Evolutionary conservation across 2,329 filamentous ascomycete genomes (phyloP).

Genomic region (Cytospora chrysosperma): DNA sequence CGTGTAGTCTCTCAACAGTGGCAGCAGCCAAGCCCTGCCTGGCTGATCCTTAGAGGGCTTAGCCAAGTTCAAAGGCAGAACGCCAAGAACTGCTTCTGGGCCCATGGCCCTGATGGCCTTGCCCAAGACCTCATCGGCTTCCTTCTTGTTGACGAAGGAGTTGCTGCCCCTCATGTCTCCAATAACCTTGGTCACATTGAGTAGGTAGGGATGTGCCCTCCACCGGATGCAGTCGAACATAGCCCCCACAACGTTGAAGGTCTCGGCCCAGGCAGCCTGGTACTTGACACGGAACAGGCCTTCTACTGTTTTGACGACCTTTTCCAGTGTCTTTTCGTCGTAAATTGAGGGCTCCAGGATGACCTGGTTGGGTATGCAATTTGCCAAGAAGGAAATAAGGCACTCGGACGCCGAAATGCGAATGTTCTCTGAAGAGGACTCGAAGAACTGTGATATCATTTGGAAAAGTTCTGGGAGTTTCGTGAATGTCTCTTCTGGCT

Average conservation of each 20-base stretch:
- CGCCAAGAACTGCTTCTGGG: constrained; percentile 75
- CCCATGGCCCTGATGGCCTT: constrained; percentile 89
- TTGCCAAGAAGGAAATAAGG: constrained; percentile 86
- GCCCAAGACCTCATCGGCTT: constrained; percentile 87
- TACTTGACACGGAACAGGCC: constrained; percentile 85
- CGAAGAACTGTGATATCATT: constrained; percentile 76
- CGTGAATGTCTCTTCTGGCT: constrained; percentile 86
- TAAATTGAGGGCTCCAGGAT: constrained; percentile 87
- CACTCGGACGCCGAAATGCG: constrained; percentile 93
- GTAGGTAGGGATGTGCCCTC: constrained; percentile 77
- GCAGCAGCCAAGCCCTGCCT: constrained; percentile 92
- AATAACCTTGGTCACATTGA: constrained; percentile 72
- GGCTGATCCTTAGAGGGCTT: constrained; percentile 74
- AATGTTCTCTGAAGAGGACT: constrained; percentile 88
- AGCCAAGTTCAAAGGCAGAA: constrained; percentile 82
- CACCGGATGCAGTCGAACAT: constrained; percentile 87
- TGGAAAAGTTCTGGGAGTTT: constrained; percentile 84
- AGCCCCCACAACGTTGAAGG: constrained; percentile 82
- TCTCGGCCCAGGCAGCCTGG: constrained; percentile 91
- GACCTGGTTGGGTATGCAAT: constrained; percentile 80
- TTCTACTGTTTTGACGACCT: constrained; percentile 70
- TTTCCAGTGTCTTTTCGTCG: constrained; percentile 86
- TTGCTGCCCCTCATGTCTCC: constrained; percentile 87
- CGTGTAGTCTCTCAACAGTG: constrained; percentile 83
- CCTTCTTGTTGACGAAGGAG: constrained; percentile 89